phyloP scores from a whole-genome alignment of 106 monocot species.

The Dendrobium catenatum region DNA sequence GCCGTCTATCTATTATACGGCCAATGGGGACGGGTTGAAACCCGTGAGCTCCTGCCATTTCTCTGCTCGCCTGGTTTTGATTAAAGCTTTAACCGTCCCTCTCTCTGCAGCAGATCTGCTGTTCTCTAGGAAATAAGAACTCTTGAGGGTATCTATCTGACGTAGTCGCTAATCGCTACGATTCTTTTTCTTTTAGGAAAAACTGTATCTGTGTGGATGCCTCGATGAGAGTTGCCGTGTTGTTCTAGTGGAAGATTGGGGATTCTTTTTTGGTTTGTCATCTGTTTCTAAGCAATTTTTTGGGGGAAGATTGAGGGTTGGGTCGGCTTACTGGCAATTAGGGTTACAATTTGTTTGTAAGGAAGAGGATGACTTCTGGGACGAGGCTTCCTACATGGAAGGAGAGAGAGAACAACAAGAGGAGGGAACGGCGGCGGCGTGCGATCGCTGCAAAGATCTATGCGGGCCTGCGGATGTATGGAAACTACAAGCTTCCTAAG shows the following conservation, averaged over 20 bases:
- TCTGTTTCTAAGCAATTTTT: not conserved
- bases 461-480: constrained; percentile 16
- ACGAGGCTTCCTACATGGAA: constrained; percentile 14
- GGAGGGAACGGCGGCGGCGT: constrained; percentile 15
- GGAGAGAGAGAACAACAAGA: constrained; percentile 25
- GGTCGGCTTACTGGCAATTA: not conserved
- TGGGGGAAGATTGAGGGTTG: not conserved
- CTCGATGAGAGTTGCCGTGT: not conserved
- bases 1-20: not conserved
- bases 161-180: not conserved
- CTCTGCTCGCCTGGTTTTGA: not conserved
- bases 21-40: not conserved
- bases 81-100: not conserved
- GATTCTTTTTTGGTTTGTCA: not conserved
- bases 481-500: constrained; percentile 17
- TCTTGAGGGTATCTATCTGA: not conserved
- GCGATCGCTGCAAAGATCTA: constrained; percentile 23
- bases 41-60: not conserved
- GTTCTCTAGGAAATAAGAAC: not conserved
- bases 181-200: not conserved
- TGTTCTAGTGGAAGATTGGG: not conserved
- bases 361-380: constrained; percentile 13
- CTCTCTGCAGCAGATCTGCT: not conserved
- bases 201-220: not conserved
- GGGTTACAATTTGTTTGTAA: not conserved